A percentile compares a stretch with the other conserved stretches of the same genome.
Evolutionary conservation across 2,329 filamentous ascomycete genomes (phyloP).

Genomic region (Claviceps paspali): DNA sequence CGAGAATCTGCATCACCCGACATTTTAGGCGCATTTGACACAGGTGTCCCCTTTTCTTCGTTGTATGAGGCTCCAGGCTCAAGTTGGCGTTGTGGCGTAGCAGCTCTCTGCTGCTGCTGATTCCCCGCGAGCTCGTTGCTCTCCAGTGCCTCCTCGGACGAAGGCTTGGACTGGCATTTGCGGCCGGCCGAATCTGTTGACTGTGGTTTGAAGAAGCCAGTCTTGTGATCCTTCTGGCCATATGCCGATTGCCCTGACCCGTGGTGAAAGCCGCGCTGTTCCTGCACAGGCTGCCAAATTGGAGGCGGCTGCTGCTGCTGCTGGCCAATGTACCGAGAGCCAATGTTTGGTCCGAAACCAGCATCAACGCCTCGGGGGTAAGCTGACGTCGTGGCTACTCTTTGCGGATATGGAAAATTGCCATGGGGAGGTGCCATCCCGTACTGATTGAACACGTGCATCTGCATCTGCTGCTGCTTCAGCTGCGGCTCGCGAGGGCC

Average conservation of each 20-base stretch:
- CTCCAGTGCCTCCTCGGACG: slow-evolving; percentile 13
- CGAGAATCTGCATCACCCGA: not conserved
- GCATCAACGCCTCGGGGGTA: not conserved
- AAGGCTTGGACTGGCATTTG: slow-evolving; percentile 14
- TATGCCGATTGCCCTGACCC: not conserved
- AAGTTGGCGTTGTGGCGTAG: slow-evolving; percentile 5
- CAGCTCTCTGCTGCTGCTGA: not conserved
- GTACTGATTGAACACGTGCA: not conserved
- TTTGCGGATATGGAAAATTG: not conserved
- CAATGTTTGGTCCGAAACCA: not conserved
- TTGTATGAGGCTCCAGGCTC: slow-evolving; percentile 2
- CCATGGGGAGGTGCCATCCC: not conserved
- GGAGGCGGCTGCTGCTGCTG: not conserved
- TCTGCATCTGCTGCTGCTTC: too few relatives aligned
- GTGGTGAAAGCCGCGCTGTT: slow-evolving; percentile 1
- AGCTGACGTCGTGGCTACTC: not conserved
- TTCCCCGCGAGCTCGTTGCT: slow-evolving; percentile 3
- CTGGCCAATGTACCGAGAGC: not conserved
- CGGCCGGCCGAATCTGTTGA: slow-evolving; percentile 1
- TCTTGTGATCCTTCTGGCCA: too few relatives aligned
- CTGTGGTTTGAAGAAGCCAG: not conserved
- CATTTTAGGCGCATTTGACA: slow-evolving; percentile 1
- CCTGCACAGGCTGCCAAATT: not conserved
- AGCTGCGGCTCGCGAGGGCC: not conserved
- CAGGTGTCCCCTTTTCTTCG: slow-evolving; percentile 12